Evolutionary conservation across 2,329 filamentous ascomycete genomes (phyloP), one percentile per base, ranked within the genome.

Genomic region (Orbilia brochopaga): DNA sequence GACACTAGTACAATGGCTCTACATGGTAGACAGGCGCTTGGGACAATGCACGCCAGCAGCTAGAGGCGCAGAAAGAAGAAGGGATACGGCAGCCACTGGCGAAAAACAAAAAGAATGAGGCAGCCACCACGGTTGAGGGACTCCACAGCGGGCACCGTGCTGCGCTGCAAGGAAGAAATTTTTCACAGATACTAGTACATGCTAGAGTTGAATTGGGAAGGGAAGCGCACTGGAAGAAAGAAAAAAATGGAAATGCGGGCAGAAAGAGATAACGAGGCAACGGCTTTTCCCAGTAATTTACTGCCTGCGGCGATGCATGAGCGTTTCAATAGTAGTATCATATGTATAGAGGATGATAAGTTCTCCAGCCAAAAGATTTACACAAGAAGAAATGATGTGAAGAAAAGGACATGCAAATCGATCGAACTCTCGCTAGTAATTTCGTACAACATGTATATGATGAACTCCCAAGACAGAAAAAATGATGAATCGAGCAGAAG

Each of bases 371-470:
- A 32, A 32, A 59, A 70, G 55, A 72, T 61, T 61, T 72, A 65
- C 60, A 72, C 52, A 72, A 72, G 53, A 64, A 70, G 66, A 70
- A 72, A 72, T 51, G 55, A 57, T 65, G 24, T 27, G 67, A 60
- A 57, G n/a, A 48, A 23, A 23, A 63, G 42, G 40, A 63, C 58
- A 69, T 40, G 42, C 30, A 59, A 56, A 59, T 52, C 55, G 17
- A 59, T 52, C 55, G 17, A 51, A 53, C 19, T 55, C 48, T 64
- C 66, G 66, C 66, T 70, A 54, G 66, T 63, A 62, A 54, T 59
- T 54, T 57, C 55, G 42, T 21, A 57, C 24, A 44, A 55, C 51
- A 42, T 58, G 5, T 62, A 51, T 53, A 54, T 62, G 58, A 54
- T 46, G 35, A 44, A 67, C 63, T 59, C 63, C 66, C 66, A 30